Percentiles rank a stretch among this genome's conserved stretches.
phyloP scores from a whole-genome alignment of 2,329 filamentous ascomycete species.

The Stagonosporopsis vannaccii region DNA sequence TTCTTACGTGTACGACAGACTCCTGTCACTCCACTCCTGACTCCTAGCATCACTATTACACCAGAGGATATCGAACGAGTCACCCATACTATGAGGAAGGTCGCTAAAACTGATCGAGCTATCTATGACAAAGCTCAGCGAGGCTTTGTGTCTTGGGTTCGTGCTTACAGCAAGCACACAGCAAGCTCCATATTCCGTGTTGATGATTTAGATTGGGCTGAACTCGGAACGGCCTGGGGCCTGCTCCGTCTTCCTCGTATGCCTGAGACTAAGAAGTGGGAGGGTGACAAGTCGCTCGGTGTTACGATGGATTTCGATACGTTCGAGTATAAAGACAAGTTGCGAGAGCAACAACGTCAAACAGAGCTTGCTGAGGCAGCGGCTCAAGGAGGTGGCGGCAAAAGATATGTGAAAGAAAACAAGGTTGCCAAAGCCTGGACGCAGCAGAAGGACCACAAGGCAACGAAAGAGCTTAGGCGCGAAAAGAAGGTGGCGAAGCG shows the following conservation, averaged over 20 bases:
- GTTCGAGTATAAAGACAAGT: constrained; percentile 55
- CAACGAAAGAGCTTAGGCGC: constrained; percentile 39
- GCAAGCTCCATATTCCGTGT: constrained; percentile 90
- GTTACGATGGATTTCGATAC: constrained; percentile 51
- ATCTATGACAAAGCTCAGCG: constrained; percentile 88
- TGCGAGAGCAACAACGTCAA: constrained; percentile 52
- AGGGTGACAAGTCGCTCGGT: constrained; percentile 53
- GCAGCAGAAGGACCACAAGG: constrained; percentile 46
- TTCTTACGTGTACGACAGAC: constrained; percentile 90
- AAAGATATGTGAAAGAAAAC: constrained; percentile 35
- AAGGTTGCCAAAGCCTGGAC: constrained; percentile 45
- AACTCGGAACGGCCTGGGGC: constrained; percentile 83
- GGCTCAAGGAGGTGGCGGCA: constrained; percentile 32
- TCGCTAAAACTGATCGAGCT: constrained; percentile 67
- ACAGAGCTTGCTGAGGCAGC: constrained; percentile 41
- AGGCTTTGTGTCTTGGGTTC: constrained; percentile 92
- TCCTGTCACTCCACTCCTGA: constrained; percentile 71
- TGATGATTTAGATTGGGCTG: constrained; percentile 82
- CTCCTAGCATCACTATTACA: constrained; percentile 64
- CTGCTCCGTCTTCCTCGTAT: constrained; percentile 88
- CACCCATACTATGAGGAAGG: constrained; percentile 67
- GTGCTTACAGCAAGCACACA: constrained; percentile 89
- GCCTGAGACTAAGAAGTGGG: constrained; percentile 72
- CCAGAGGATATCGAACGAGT: constrained; percentile 66
- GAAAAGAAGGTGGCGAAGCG: constrained; percentile 46